Conservation (phyloP, 495 filamentous ascomycete species). For the Penicillium manginii region DNA sequence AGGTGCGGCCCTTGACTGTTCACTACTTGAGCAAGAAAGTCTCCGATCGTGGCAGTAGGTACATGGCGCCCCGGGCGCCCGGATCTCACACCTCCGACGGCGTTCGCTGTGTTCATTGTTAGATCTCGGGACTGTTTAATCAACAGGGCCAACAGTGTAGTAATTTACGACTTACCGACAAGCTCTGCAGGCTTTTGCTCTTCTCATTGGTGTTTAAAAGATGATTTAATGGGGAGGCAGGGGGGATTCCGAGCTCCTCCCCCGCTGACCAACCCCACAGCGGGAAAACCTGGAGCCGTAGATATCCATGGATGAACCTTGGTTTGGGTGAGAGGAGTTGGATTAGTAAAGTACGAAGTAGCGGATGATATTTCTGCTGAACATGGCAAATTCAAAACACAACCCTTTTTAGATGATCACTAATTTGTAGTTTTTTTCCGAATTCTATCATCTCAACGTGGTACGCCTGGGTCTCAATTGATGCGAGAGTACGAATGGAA, state of each 20-base stretch:
- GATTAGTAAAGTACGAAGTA: background rate
- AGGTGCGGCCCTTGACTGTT: background rate
- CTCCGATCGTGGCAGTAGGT: conserved; percentile 13
- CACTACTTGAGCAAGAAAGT: conserved; percentile 10
- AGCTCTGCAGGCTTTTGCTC: conserved; percentile 22
- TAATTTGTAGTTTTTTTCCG: too few species aligned
- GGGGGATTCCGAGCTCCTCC: background rate
- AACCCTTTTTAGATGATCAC: too few species aligned
- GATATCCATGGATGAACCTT: background rate
- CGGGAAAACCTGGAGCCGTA: conserved; percentile 1
- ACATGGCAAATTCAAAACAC: too few species aligned
- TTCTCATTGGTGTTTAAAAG: conserved; percentile 17
- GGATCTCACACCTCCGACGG: conserved; percentile 20
- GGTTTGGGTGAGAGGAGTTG: background rate
- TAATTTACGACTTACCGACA: conserved; percentile 16
- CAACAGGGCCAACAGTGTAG: background rate
- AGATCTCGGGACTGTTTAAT: background rate
- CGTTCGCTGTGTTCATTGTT: conserved; percentile 10
- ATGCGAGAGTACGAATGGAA: too few species aligned
- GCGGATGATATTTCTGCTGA: too few species aligned
- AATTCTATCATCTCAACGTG: too few species aligned
- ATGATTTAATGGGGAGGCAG: background rate
- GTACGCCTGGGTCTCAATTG: too few species aligned
- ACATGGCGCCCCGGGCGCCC: conserved; percentile 16
- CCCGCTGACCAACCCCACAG: conserved; percentile 1